Conservation (phyloP, 2,329 filamentous ascomycete genomes). For the Coleophoma crateriformis region DNA sequence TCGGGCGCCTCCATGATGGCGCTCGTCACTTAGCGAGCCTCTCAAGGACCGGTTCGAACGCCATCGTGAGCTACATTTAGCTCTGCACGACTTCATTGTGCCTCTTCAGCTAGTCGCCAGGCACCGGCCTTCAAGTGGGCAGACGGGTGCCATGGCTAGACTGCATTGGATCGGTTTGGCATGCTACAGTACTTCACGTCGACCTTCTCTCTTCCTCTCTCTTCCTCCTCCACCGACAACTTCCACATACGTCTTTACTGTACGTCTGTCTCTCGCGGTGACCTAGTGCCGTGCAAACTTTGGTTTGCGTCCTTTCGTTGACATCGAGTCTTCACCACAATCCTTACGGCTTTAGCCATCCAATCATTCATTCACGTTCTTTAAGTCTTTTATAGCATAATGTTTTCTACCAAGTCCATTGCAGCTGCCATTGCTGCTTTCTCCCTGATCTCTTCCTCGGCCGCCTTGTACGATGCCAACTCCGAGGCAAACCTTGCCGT, state of each 20-base stretch:
- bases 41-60: background rate
- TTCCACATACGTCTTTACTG: constrained; percentile 10
- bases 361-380: constrained; percentile 17
- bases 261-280: constrained; percentile 10
- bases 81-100: background rate
- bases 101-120: background rate
- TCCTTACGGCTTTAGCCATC: constrained; percentile 23
- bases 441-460: constrained; percentile 15
- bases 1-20: background rate
- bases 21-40: constrained; percentile 1
- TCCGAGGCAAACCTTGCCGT: constrained; percentile 34
- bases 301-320: constrained; percentile 29
- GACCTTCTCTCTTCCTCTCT: constrained; percentile 4
- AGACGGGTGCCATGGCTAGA: background rate
- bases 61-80: background rate
- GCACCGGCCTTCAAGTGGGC: background rate
- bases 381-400: constrained; percentile 15
- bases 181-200: constrained; percentile 4
- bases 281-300: constrained; percentile 22
- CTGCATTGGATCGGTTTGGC: constrained; percentile 5
- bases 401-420: constrained; percentile 22
- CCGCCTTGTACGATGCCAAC: constrained; percentile 23
- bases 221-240: constrained; percentile 11
- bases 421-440: constrained; percentile 19
- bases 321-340: constrained; percentile 18